Conservation (phyloP, 345 rosid genomes). For the Carallia pectinifolia region DNA sequence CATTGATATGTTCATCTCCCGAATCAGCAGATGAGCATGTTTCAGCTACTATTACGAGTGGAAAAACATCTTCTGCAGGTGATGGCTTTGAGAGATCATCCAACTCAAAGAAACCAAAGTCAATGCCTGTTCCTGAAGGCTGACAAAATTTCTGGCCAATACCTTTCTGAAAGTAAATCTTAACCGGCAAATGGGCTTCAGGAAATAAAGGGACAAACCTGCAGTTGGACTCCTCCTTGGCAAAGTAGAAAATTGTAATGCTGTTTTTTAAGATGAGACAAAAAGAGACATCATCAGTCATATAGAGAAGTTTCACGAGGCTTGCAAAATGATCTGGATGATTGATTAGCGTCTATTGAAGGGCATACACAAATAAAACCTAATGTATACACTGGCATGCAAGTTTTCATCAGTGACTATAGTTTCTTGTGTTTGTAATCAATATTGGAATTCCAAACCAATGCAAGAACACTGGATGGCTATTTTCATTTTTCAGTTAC, state of each 20-base stretch:
- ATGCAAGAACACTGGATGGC: too few species aligned
- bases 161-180: constrained; percentile 70
- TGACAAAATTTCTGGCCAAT: constrained; percentile 66
- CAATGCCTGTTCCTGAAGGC: constrained; percentile 81
- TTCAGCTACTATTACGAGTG: constrained; percentile 83
- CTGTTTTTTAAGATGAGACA: constrained; percentile 30
- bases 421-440: not conserved
- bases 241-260: constrained; percentile 71
- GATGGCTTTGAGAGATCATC: constrained; percentile 77
- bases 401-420: not conserved
- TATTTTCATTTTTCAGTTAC: too few species aligned
- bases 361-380: too few species aligned
- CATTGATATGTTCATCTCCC: constrained; percentile 19
- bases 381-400: not conserved
- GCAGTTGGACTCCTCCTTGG: constrained; percentile 72
- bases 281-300: constrained; percentile 13
- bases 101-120: constrained; percentile 73
- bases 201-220: constrained; percentile 64
- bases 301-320: constrained; percentile 7
- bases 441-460: not conserved
- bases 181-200: constrained; percentile 56
- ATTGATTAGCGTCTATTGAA: too few species aligned
- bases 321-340: too few species aligned
- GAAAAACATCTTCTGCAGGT: constrained; percentile 63
- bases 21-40: constrained; percentile 34